Conservation (phyloP, 805 yeast species). For the Pichia kluyveri region DNA sequence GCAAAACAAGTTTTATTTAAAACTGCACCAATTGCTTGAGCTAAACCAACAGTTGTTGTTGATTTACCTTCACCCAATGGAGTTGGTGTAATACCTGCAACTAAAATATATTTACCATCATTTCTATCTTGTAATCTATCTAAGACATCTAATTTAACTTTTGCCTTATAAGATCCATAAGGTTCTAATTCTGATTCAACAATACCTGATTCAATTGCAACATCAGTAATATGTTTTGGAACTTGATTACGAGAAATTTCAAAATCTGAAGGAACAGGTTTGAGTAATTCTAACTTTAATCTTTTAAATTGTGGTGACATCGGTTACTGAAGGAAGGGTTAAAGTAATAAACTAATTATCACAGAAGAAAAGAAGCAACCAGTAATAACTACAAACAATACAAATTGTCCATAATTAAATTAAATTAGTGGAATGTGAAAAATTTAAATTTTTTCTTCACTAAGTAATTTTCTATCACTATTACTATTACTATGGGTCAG, state of each 20-base stretch:
- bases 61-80: conserved; percentile 98
- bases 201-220: conserved; percentile 81
- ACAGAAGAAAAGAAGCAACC: background rate
- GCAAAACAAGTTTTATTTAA: conserved; percentile 78
- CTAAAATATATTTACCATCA: conserved; percentile 82
- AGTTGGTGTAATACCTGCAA: conserved; percentile 97
- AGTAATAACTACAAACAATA: background rate
- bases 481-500: no score
- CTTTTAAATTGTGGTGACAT: conserved; percentile 30
- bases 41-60: conserved; percentile 91
- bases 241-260: conserved; percentile 82
- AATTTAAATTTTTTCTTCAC: no score
- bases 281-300: conserved; percentile 27
- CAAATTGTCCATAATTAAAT: no score
- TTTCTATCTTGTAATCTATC: conserved; percentile 56
- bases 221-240: conserved; percentile 69
- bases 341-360: no score
- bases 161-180: conserved; percentile 85
- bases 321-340: conserved; percentile 1
- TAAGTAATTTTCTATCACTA: no score
- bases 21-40: conserved; percentile 95
- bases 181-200: conserved; percentile 72
- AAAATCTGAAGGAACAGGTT: conserved; percentile 86
- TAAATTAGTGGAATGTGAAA: no score
- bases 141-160: conserved; percentile 60